Evolutionary conservation across 176 grass and related monocot genomes (phyloP), one percentile per base, ranked within the genome.

Genomic region (Elymus sibiricus): DNA sequence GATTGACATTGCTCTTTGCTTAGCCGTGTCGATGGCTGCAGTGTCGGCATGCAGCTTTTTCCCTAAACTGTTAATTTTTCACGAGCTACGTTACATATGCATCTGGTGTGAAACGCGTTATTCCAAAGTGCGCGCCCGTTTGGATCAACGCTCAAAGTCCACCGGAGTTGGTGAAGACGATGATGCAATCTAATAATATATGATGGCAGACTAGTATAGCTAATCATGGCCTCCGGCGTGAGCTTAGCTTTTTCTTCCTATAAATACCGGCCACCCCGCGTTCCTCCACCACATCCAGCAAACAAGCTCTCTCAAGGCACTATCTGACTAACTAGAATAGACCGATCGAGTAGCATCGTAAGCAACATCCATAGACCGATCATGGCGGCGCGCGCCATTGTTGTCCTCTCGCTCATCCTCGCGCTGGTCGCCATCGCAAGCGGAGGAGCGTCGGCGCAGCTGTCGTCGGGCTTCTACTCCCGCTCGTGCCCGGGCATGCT

Each of bases 401-500:
- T 3, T 0, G 7, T 25, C 43, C 2, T 82, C 35, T 28, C 25
- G 42, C 11, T 77, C n/a, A 1, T 55, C 29, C 11, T 74, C 4
- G 62, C n/a, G 35, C 70, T 86, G 44, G 2, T 39, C 3, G 88
- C 51, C 79, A 9, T 39, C 3, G 83, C 51, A 72, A 40, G 53
- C 39, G 72, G 83, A 35, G 29, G 77, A 64, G 0, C 49, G 16
- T 53, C 49, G 72, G 88, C 83, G 31, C 83, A 86, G 83, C 83
- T 90, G 12, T 90, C 89, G 12, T 14, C 69, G 0, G 4, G 70
- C 56, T 98, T 86, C 82, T 98, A 98, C 91, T 89, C 86, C 9
- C 46, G 22, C n/a, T 86, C 93, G 1, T 95, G 93, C 79, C 93
- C 93, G 16, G 74, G 88, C 7, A 74, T 95, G 82, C 78, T 88